A percentile compares a stretch with the other conserved stretches of the same genome.
Evolutionary conservation across 495 filamentous ascomycete genomes (phyloP).

Genomic region (Neurospora sp.): DNA sequence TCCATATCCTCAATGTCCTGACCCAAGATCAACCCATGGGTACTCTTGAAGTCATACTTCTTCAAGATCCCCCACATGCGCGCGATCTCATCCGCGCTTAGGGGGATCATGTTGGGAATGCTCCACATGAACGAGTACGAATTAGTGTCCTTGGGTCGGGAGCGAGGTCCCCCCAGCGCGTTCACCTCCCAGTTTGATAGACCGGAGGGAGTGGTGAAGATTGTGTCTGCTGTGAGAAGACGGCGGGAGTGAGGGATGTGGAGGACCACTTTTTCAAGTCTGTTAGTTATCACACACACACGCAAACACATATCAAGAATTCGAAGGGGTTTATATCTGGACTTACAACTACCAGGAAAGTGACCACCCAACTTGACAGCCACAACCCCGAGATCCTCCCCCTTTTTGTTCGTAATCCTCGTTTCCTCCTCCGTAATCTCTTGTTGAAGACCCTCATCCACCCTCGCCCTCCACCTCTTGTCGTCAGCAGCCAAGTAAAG

Average conservation of each 20-base stretch:
- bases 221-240: slow-evolving; percentile 61
- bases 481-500: slow-evolving; percentile 57
- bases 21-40: slow-evolving; percentile 55
- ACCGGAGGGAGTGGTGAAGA: slow-evolving; percentile 54
- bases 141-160: slow-evolving; percentile 45
- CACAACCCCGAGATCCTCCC: slow-evolving; percentile 43
- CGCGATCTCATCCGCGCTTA: slow-evolving; percentile 45
- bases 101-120: slow-evolving; percentile 71
- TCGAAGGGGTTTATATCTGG: background rate
- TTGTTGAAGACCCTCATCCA: slow-evolving; percentile 16
- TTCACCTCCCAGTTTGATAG: slow-evolving; percentile 29
- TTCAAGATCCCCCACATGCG: slow-evolving; percentile 44
- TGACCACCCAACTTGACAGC: slow-evolving; percentile 63
- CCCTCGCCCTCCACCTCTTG: slow-evolving; percentile 40
- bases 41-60: slow-evolving; percentile 49
- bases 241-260: slow-evolving; percentile 38
- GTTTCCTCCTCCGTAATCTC: slow-evolving; percentile 24
- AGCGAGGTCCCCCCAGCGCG: slow-evolving; percentile 21
- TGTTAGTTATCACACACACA: background rate
- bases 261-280: slow-evolving; percentile 33
- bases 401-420: slow-evolving; percentile 23
- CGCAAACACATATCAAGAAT: background rate
- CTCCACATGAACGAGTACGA: slow-evolving; percentile 70
- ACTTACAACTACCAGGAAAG: slow-evolving; percentile 52
- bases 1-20: slow-evolving; percentile 45